These are phyloP conservation scores for Lactarius evosmus DNA, from an alignment of 768 basidiomycete genomes.

Conservation along the genomic window DNA sequence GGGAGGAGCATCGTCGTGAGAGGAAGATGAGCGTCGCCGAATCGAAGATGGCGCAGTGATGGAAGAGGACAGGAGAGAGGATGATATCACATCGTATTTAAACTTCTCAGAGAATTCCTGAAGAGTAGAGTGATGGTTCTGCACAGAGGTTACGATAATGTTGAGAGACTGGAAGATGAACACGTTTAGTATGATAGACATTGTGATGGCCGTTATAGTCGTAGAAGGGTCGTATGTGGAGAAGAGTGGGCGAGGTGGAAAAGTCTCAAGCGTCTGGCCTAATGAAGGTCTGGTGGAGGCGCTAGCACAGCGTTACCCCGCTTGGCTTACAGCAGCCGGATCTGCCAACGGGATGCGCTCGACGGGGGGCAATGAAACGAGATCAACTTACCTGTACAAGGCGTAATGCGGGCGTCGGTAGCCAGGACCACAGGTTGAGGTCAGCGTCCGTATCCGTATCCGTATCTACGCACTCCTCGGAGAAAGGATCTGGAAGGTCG, in stretches of 20 bases:
- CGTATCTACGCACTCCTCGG: conserved; percentile 9
- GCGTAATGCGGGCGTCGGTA: conserved; percentile 10
- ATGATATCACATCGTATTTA: conserved; percentile 29
- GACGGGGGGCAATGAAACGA: neutral
- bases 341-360: conserved; percentile 8
- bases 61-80: conserved; percentile 28
- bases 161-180: conserved; percentile 19
- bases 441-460: conserved; percentile 18
- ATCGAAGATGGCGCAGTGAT: conserved; percentile 15
- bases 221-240: neutral
- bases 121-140: conserved; percentile 12
- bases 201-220: neutral
- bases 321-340: conserved; percentile 17
- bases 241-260: neutral
- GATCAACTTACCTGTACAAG: conserved; percentile 9
- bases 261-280: neutral
- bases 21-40: conserved; percentile 20
- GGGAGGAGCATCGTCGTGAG: neutral
- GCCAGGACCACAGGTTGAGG: conserved; percentile 21
- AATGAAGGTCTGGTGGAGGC: neutral
- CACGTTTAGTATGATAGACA: conserved; percentile 11
- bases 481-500: conserved; percentile 8
- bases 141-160: conserved; percentile 13
- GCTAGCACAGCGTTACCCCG: neutral
- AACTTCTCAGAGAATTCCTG: conserved; percentile 28